Percentiles rank a stretch among this genome's conserved stretches.
Conservation (phyloP, 2,329 filamentous ascomycete genomes). For the Neofusicoccum laricinum region DNA sequence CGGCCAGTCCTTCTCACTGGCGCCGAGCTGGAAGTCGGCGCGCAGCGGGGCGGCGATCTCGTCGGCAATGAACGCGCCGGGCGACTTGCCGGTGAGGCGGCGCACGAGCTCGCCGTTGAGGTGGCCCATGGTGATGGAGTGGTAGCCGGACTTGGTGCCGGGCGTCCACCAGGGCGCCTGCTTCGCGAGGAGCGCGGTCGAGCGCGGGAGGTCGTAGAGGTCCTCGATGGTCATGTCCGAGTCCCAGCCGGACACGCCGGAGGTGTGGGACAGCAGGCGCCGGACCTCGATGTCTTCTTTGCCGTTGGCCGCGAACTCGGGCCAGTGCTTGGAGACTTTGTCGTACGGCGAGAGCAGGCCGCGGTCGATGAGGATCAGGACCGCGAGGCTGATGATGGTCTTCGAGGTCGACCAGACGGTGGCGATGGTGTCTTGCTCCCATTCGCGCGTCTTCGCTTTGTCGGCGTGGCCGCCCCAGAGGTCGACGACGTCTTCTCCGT, state of each 20-base stretch:
- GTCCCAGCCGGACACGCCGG: constrained; percentile 10
- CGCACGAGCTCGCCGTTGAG: constrained; percentile 3
- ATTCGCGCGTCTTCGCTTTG: constrained; percentile 28
- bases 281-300: constrained; percentile 28
- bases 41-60: not conserved
- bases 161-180: constrained; percentile 2
- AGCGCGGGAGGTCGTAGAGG: not conserved
- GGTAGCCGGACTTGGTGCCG: not conserved
- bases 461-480: constrained; percentile 45
- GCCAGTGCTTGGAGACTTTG: constrained; percentile 31
- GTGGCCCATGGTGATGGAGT: not conserved
- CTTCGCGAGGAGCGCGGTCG: not conserved
- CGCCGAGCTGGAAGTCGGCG: constrained; percentile 12
- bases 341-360: constrained; percentile 26
- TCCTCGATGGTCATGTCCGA: not conserved
- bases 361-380: constrained; percentile 26
- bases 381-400: constrained; percentile 25
- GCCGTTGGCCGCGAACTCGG: constrained; percentile 31
- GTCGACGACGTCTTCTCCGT: constrained; percentile 44
- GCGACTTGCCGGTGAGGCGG: not conserved
- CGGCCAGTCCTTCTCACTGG: not conserved
- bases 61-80: not conserved
- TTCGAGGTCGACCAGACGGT: constrained; percentile 28
- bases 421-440: constrained; percentile 32
- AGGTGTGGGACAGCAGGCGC: constrained; percentile 13